phyloP scores from a whole-genome alignment of 306 rosid species.

The Potentilla sterilis region DNA sequence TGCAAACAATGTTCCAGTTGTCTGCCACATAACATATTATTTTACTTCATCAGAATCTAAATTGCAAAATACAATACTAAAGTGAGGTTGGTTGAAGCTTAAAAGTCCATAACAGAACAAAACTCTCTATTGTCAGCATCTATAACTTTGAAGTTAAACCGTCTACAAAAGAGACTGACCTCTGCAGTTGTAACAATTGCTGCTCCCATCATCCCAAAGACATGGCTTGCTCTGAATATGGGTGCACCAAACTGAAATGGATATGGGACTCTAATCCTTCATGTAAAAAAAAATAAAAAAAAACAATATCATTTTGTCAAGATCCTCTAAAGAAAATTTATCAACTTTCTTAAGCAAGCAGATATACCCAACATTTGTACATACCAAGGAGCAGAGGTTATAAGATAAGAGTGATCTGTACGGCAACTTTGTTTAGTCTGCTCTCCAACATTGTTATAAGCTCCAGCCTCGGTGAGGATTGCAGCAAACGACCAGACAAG shows the following conservation, averaged over 20 bases:
- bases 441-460: conserved; percentile 53
- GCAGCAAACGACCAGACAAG: conserved; percentile 85
- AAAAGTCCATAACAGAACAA: neutral
- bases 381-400: conserved; percentile 83
- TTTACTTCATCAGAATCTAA: conserved; percentile 3
- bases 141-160: neutral
- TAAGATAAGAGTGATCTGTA: conserved; percentile 65
- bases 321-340: conserved; percentile 7
- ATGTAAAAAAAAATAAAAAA: conserved; percentile 18
- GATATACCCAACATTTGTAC: conserved; percentile 7
- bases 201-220: conserved; percentile 96
- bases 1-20: conserved; percentile 79
- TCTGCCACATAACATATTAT: conserved; percentile 42
- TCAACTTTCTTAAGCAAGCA: neutral
- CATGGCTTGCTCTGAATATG: conserved; percentile 89
- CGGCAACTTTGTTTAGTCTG: conserved; percentile 69
- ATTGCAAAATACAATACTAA: conserved; percentile 9
- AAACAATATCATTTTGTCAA: conserved; percentile 6
- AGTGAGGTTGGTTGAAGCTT: neutral
- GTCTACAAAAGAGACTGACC: conserved; percentile 43
- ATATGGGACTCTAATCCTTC: conserved; percentile 77
- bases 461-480: conserved; percentile 80
- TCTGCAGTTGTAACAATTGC: conserved; percentile 87
- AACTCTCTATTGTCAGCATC: neutral
- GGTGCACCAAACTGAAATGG: conserved; percentile 99